Evolutionary conservation across 2,329 filamentous ascomycete species (phyloP).

Genomic region (Aphanoascus verrucosus): DNA sequence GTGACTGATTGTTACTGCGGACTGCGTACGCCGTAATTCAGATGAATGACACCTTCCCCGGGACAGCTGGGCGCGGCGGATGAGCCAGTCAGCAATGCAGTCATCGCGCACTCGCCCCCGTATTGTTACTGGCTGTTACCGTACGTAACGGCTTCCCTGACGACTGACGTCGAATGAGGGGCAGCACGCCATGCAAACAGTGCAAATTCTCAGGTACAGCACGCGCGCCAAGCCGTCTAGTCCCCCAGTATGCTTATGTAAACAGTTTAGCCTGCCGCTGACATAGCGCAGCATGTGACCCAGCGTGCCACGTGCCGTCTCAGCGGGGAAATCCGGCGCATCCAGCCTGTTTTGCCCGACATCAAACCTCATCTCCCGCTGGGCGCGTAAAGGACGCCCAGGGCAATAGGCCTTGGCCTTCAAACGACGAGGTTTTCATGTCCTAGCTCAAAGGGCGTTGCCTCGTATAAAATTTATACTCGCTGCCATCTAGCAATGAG

Average conservation of each 20-base stretch:
- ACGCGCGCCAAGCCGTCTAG: conserved; percentile 6
- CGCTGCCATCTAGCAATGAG: too few species aligned
- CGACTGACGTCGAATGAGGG: conserved; percentile 7
- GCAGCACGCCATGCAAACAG: conserved; percentile 9
- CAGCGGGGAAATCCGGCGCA: too few species aligned
- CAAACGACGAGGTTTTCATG: too few species aligned
- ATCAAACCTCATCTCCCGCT: too few species aligned
- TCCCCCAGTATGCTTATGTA: not conserved
- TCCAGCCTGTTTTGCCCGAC: too few species aligned
- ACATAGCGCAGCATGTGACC: not conserved
- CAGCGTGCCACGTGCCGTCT: not conserved
- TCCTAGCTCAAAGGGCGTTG: too few species aligned
- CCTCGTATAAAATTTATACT: too few species aligned
- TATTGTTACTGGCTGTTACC: conserved; percentile 6
- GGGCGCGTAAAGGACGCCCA: too few species aligned
- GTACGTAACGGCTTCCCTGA: not conserved
- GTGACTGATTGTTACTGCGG: not conserved
- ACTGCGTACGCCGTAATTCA: not conserved
- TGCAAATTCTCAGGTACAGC: conserved; percentile 10
- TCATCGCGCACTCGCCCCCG: not conserved
- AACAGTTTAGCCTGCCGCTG: not conserved
- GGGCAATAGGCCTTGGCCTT: too few species aligned
- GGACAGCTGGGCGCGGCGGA: conserved; percentile 5
- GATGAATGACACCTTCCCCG: conserved; percentile 1
- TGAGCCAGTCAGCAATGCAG: conserved; percentile 9